Conservation (phyloP, 2,329 filamentous ascomycete species). For the Gaeumannomyces tritici region DNA sequence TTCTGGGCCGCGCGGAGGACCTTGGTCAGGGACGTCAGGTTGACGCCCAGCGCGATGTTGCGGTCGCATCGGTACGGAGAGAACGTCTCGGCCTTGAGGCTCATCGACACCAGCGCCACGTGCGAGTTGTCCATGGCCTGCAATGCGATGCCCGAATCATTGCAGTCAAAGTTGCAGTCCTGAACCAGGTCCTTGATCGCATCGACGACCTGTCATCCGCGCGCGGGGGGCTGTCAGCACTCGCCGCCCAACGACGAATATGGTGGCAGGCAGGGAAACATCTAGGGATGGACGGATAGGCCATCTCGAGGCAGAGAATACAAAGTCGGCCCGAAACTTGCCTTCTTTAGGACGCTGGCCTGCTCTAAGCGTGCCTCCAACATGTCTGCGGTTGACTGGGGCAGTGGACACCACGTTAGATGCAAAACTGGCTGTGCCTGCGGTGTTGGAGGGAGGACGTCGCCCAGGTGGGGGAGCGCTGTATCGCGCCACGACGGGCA, state of each 20-base stretch:
- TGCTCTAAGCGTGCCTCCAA: conserved; percentile 97
- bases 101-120: conserved; percentile 97
- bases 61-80: conserved; percentile 95
- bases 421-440: not conserved
- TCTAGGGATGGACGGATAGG: not conserved
- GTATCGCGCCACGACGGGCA: too few species aligned
- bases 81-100: conserved; percentile 93
- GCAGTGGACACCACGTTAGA: not conserved
- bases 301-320: too few species aligned
- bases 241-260: too few species aligned
- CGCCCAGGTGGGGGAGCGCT: not conserved
- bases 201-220: conserved; percentile 67
- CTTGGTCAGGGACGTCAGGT: conserved; percentile 93
- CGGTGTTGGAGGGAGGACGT: not conserved
- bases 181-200: conserved; percentile 99
- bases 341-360: conserved; percentile 91
- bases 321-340: conserved; percentile 27
- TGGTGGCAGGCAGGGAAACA: not conserved
- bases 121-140: conserved; percentile 99
- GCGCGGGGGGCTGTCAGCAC: not conserved
- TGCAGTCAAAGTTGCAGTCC: conserved; percentile 99
- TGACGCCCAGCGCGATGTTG: conserved; percentile 96
- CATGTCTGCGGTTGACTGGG: conserved; percentile 41
- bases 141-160: conserved; percentile 95
- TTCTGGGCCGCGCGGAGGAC: conserved; percentile 89